phyloP scores from a whole-genome alignment of 2,329 filamentous ascomycete genomes.

The Leptographium flavum region DNA sequence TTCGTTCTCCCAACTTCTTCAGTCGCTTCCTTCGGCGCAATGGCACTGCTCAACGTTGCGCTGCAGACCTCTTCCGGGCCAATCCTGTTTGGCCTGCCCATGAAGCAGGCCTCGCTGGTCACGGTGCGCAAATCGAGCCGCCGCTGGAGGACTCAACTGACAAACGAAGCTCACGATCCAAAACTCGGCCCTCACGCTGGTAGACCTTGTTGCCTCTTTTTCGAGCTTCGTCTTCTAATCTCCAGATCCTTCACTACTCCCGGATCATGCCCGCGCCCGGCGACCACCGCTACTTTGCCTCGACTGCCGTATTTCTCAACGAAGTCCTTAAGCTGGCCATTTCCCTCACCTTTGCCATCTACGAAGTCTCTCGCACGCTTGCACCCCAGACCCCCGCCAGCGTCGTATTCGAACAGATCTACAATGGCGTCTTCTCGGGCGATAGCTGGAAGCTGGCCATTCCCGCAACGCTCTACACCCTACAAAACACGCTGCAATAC shows the following conservation, averaged over 20 bases:
- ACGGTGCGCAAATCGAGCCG: slow-evolving; percentile 31
- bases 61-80: slow-evolving; percentile 25
- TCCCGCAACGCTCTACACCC: slow-evolving; percentile 73
- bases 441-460: slow-evolving; percentile 94
- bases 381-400: slow-evolving; percentile 69
- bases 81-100: slow-evolving; percentile 42
- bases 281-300: slow-evolving; percentile 82
- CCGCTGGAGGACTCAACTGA: neutral
- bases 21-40: slow-evolving; percentile 11
- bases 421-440: slow-evolving; percentile 66
- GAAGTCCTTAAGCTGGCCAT: slow-evolving; percentile 84
- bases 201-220: slow-evolving; percentile 23
- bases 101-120: slow-evolving; percentile 55
- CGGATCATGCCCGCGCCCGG: slow-evolving; percentile 76
- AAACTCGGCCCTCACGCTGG: slow-evolving; percentile 65
- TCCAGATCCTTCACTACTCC: slow-evolving; percentile 64
- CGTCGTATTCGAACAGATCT: slow-evolving; percentile 66
- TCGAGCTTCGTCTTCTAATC: neutral
- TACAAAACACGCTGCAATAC: slow-evolving; percentile 91
- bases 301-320: slow-evolving; percentile 85
- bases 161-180: slow-evolving; percentile 55
- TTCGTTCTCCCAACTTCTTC: neutral
- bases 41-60: slow-evolving; percentile 27
- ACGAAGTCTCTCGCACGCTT: slow-evolving; percentile 67
- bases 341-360: slow-evolving; percentile 72